Base-by-base conservation (phyloP, 140 eudicot genomes). In the Anethum foeniculum region DNA sequence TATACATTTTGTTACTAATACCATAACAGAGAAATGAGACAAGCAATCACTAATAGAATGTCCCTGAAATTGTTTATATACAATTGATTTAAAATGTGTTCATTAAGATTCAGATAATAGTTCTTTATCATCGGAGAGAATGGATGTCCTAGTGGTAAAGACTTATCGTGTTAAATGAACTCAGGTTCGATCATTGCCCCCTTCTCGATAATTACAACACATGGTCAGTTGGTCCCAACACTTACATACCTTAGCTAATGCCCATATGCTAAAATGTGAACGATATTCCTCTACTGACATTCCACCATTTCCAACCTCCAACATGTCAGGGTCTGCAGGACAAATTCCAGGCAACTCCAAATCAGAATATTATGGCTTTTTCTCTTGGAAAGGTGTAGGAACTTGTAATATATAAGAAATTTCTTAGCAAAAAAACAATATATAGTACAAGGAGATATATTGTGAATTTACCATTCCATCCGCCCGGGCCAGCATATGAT, bases 261-360 rank as follows among this genome's bases (percentile, higher is more conserved):
- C 98, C 98, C 98, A 94, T 54, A 94, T 92, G 87, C 98, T 94
- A 80, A 94, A 94, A 87, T 94, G 98, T 12, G 97, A 92, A 30
- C 98, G 97, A 74, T 94, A 94, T 88, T 94, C 98, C 67, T 81
- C 88, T 0, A 81, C 77, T 11, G 87, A 89, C 98, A 94, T 94
- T 71, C 97, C 97, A 81, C 98, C 98, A 77, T 94, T 94, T 11
- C 98, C 98, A 38, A 94, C 93, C 82, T 94, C 98, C 78, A 94
- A 84, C 98, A 94, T 94, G 84, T 94, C 98, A 28, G 98, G 98
- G 83, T 94, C 98, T 94, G 77, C 23, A 77, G 62, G 75, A 34
- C 77, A 84, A 76, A 19, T 47, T 15, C 41, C 65, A 34, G 34
- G 32, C 1, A 32, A n/a, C 14, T 75, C n/a, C 41, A 75, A 18